A percentile compares a stretch with the other conserved stretches of the same genome.
These are phyloP conservation scores for Phytophthora palmivora DNA, from an alignment of 352 stramenopile species.

Conservation along the genomic window DNA sequence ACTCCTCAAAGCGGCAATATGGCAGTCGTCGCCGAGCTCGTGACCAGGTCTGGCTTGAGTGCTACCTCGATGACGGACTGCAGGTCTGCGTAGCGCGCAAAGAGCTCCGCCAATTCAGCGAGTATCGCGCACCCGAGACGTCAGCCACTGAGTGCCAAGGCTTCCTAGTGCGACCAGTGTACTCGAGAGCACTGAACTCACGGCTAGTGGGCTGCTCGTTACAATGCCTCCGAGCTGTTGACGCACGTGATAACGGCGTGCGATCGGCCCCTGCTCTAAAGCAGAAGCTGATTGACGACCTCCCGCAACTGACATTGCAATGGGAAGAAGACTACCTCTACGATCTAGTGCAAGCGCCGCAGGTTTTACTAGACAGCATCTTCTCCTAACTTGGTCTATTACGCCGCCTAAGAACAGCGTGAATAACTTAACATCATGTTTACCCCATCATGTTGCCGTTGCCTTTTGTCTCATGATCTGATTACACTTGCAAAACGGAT, in stretches of 20 bases:
- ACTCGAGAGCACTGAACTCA: conserved; percentile 30
- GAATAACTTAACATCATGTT: conserved; percentile 16
- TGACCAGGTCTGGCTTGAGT: conserved; percentile 54
- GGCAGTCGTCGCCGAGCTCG: conserved; percentile 21
- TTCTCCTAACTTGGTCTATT: no score
- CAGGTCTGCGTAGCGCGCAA: conserved; percentile 54
- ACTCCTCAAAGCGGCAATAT: conserved; percentile 28
- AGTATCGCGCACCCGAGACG: conserved; percentile 32
- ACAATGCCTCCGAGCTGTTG: conserved; percentile 48
- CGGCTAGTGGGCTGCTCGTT: conserved; percentile 42
- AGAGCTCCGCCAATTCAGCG: conserved; percentile 48
- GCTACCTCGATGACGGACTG: conserved; percentile 44
- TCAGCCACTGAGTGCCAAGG: conserved; percentile 44
- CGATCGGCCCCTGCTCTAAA: conserved; percentile 30
- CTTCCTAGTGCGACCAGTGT: conserved; percentile 49
- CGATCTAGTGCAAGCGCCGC: conserved; percentile 39
- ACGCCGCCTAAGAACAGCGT: background rate
- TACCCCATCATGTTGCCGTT: conserved; percentile 9
- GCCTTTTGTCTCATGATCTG: conserved; percentile 14
- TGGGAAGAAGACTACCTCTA: conserved; percentile 56
- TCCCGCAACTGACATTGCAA: conserved; percentile 48
- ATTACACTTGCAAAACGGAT: conserved; percentile 15
- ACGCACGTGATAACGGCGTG: conserved; percentile 29
- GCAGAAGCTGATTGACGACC: conserved; percentile 43
- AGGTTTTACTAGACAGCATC: conserved; percentile 40